phyloP scores from a whole-genome alignment of 73 alveolate genomes.

The Paraurostyla sp. region DNA sequence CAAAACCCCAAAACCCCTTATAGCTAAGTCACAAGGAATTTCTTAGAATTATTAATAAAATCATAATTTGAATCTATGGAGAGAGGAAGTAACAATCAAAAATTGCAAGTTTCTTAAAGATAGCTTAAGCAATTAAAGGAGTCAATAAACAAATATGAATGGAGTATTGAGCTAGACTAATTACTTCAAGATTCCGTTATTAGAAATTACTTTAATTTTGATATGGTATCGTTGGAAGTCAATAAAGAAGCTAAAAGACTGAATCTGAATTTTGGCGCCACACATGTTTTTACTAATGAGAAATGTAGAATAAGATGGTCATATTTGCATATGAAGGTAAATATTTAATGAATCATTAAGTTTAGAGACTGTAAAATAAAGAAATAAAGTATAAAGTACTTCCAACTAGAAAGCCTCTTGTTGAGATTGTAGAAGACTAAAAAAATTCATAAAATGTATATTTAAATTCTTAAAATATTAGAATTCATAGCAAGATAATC shows the following conservation, averaged over 20 bases:
- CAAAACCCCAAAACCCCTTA: conserved; percentile 16
- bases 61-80: not conserved
- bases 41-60: not conserved
- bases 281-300: conserved; percentile 69
- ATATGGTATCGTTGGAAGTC: conserved; percentile 71
- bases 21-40: not conserved
- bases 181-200: conserved; percentile 56
- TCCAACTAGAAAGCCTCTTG: not conserved
- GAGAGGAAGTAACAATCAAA: not conserved
- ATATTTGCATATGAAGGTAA: conserved; percentile 66
- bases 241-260: conserved; percentile 52
- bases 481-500: not conserved
- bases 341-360: not conserved
- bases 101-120: not conserved
- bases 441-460: too few relatives aligned
- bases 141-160: conserved; percentile 41
- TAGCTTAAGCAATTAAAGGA: conserved; percentile 30
- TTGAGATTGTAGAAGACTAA: not conserved
- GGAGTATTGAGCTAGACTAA: conserved; percentile 63
- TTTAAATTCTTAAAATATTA: too few relatives aligned
- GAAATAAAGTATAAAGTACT: conserved; percentile 15
- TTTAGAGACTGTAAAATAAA: conserved; percentile 34
- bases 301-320: conserved; percentile 78
- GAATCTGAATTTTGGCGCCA: conserved; percentile 58
- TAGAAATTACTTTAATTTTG: conserved; percentile 72